Conservation (phyloP, 495 filamentous ascomycete genomes). For the Patellaria atrata region DNA sequence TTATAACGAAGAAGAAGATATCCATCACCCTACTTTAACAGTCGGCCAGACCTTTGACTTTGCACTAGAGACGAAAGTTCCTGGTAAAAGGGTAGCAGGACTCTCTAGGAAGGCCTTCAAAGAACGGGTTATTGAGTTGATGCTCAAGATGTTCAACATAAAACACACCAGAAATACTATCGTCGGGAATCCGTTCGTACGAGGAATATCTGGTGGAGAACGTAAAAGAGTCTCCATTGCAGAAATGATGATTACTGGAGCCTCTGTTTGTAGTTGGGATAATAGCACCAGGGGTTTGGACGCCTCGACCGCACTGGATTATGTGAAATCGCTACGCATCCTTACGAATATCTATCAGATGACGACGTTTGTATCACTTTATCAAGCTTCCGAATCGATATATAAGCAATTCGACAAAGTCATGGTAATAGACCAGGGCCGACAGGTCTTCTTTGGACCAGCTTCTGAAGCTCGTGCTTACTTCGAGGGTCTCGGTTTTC, state of each 20-base stretch:
- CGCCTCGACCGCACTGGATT: constrained; percentile 67
- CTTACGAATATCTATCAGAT: constrained; percentile 68
- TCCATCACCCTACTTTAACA: constrained; percentile 68
- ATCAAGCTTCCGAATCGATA: constrained; percentile 74
- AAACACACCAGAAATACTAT: constrained; percentile 69
- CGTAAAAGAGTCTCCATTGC: constrained; percentile 65
- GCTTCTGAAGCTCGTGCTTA: constrained; percentile 53
- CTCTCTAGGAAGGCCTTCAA: constrained; percentile 55
- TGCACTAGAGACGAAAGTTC: constrained; percentile 67
- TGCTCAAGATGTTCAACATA: constrained; percentile 83
- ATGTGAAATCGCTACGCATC: constrained; percentile 55
- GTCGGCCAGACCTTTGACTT: constrained; percentile 75
- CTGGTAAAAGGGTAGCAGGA: constrained; percentile 53
- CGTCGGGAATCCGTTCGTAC: constrained; percentile 66
- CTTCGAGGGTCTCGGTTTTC: constrained; percentile 71
- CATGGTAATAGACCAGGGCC: constrained; percentile 64
- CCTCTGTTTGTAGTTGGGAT: constrained; percentile 64
- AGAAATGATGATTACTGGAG: constrained; percentile 56
- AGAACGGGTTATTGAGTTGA: constrained; percentile 48
- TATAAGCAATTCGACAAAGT: constrained; percentile 83
- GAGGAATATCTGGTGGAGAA: constrained; percentile 78
- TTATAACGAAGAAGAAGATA: constrained; percentile 77
- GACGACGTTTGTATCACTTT: constrained; percentile 66
- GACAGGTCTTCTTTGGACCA: constrained; percentile 69
- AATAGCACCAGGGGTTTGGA: constrained; percentile 77